Evolutionary conservation across 805 yeast species (phyloP), one percentile per base, ranked within the genome.

Genomic region (Metschnikowia santaceciliae): DNA sequence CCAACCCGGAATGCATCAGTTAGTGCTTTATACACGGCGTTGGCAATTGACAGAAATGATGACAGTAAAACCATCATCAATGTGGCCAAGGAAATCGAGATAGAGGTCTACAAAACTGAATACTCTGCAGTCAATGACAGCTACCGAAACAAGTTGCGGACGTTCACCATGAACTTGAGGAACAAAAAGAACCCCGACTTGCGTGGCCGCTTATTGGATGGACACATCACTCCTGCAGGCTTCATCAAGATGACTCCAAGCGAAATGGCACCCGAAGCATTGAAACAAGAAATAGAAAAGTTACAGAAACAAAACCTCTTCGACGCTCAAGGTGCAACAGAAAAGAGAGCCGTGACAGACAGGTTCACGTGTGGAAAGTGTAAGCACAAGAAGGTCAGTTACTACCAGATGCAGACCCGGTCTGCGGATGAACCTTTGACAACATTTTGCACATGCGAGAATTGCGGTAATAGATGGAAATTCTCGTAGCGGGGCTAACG

Each of bases 361-460:
- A 79, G 98, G 68, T 94, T 94, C 69, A 86, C 96, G 1, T 94
- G 99, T 72, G 97, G 98, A 46, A 94, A 92, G 69, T 94, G 99
- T 80, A 94, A 92, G 71, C 92, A 90, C 68, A 90, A 91, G 78
- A 90, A 90, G 75, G 99, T 94, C 39, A 87, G 96, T 60, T 94
- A 94, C 69, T 92, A 91, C 70, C 99, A 94, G 74, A 80, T 94
- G 86, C 99, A 94, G 76, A 94, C 99, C 33, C 80, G 99, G 71
- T 88, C 96, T 51, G 99, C 99, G 17, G 99, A 94, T 81, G 99
- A 94, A 71, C 99, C 99, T 53, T 80, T 94, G 63, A 94, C 99
- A 6, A 94, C 99, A 1, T 94, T 94, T 67, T 94, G 99, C 75
- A 91, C 97, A 3, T 94, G 99, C 75, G 97, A 91, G 64, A 89